Base-by-base conservation (phyloP, 495 filamentous ascomycete species). In the Coniosporium apollinis region DNA sequence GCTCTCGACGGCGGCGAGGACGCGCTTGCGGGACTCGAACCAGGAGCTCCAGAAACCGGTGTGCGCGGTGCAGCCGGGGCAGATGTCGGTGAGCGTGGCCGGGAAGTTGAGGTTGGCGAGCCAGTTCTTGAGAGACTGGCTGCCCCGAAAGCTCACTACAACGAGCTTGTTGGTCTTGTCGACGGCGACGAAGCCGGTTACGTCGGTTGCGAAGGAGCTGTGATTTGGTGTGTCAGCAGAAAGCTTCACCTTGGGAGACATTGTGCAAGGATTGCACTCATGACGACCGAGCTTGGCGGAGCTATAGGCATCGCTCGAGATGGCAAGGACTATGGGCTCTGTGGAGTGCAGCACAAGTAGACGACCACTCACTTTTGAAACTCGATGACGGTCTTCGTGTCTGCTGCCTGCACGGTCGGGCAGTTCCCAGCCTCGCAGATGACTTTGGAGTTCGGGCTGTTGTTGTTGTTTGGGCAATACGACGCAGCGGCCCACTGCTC, bases 111-210 rank as follows among this genome's bases (percentile, higher is more conserved):
- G 53, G 50, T 87, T 67, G 16, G 72, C 59, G 34, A 85, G 59
- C 68, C 67, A 86, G 52, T 76, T 86, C 20, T 60, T 58, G 29
- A 79, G 17, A 14, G 69, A 72, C 10, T 61, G 44, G 18, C 67
- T 68, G 40, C 83, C 83, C 19, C 75, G 69, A 60, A 84, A 76
- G 11, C 76, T 65, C 28, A 83, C 53, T 21, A 86, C 66, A 30
- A 86, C 74, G 10, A 70, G 43, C 15, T 61, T 39, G 44, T 69
- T 73, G 19, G 67, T 73, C 16, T 53, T 48, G 54, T 89, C 83
- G 15, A 62, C 55, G 9, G 72, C 74, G n/a, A 85, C 52, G 46
- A 74, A 79, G 22, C 83, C 83, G 9, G 72, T 64, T 10, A 69
- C 67, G 41, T 81, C 77, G 5, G 75, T 70, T 5, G 57, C 30